Evolutionary conservation across 164 flowering plant species (phyloP).

Genomic region (Magnolia changhungtana): DNA sequence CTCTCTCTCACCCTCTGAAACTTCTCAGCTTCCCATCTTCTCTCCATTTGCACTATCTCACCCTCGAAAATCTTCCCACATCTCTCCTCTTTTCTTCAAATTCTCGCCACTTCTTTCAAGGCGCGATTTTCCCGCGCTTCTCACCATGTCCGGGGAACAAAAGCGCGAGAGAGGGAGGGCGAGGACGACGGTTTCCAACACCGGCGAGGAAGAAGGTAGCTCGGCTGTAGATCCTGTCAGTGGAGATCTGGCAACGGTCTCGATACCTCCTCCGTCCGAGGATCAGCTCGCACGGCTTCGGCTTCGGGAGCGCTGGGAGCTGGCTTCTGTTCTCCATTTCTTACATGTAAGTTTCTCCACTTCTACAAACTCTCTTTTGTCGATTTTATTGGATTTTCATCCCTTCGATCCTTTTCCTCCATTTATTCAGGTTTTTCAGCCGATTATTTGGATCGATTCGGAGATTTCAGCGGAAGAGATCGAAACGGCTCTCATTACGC

Average conservation of each 20-base stretch:
- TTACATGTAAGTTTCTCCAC: conserved; percentile 35
- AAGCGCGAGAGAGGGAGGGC: conserved; percentile 14
- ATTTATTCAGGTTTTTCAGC: conserved; percentile 60
- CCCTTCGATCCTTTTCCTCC: not conserved
- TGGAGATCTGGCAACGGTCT: not conserved
- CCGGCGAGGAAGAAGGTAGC: not conserved
- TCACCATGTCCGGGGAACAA: conserved; percentile 10
- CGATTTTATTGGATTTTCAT: not conserved
- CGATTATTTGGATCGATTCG: conserved; percentile 42
- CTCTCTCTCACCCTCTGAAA: too few relatives aligned
- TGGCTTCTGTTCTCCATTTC: conserved; percentile 86
- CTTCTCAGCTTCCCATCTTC: not conserved
- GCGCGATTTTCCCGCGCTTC: not conserved
- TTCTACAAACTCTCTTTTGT: not conserved
- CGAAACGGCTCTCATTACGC: conserved; percentile 58
- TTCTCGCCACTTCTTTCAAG: too few relatives aligned
- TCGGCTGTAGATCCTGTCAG: not conserved
- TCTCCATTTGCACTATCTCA: not conserved
- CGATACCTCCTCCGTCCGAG: conserved; percentile 6
- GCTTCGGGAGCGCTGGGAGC: conserved; percentile 78
- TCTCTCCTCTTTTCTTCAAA: not conserved
- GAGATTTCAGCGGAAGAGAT: conserved; percentile 83
- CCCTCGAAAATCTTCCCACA: too few relatives aligned
- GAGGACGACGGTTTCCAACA: not conserved
- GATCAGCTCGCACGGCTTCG: conserved; percentile 22